phyloP scores from a whole-genome alignment of 306 rosid genomes.

The Comarum palustre region DNA sequence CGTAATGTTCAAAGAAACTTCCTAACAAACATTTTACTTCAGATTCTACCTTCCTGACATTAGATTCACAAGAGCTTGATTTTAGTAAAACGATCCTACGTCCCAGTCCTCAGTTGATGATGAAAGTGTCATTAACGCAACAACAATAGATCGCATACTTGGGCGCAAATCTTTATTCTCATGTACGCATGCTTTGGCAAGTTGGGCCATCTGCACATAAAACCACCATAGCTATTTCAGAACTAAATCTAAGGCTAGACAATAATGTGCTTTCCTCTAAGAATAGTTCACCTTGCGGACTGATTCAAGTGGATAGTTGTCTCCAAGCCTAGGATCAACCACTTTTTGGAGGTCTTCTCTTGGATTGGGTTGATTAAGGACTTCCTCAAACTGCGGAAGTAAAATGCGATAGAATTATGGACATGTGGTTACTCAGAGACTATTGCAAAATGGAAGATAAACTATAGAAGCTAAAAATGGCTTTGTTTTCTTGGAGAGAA shows the following conservation, averaged over 20 bases:
- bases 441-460: neutral
- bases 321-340: constrained; percentile 72
- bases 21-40: neutral
- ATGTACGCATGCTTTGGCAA: constrained; percentile 75
- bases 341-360: constrained; percentile 51
- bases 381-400: constrained; percentile 72
- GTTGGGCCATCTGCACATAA: constrained; percentile 64
- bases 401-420: neutral
- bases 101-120: constrained; percentile 81
- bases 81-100: constrained; percentile 60
- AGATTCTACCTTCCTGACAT: constrained; percentile 80
- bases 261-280: constrained; percentile 5
- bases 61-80: constrained; percentile 55
- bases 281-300: constrained; percentile 63
- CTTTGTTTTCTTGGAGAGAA: neutral
- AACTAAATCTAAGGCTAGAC: constrained; percentile 1
- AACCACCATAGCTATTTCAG: constrained; percentile 10
- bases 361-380: constrained; percentile 49
- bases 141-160: constrained; percentile 85
- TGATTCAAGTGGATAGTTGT: constrained; percentile 65
- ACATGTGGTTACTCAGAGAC: neutral
- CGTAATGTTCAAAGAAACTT: constrained; percentile 1
- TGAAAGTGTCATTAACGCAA: constrained; percentile 81
- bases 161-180: constrained; percentile 78
- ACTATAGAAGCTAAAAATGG: neutral